Conservation (phyloP, 805 yeast species). For the Clavispora asparagi region DNA sequence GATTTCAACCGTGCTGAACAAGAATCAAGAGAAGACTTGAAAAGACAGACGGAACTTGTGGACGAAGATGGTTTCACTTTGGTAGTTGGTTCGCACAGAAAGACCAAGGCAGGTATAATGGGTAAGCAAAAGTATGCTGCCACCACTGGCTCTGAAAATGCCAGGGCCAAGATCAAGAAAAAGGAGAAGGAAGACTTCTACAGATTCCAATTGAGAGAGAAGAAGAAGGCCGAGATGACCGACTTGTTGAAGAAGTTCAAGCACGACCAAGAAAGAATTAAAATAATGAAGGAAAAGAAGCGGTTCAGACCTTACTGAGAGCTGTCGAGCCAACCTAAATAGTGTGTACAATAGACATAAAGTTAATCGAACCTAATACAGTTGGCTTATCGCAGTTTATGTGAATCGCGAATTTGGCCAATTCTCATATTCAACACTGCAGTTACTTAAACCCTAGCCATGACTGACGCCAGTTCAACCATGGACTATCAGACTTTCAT, state of each 20-base stretch:
- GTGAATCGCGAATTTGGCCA: neutral
- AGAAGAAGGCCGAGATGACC: slow-evolving; percentile 88
- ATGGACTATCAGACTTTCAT: neutral
- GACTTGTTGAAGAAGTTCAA: slow-evolving; percentile 78
- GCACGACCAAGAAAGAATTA: slow-evolving; percentile 83
- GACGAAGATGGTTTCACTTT: slow-evolving; percentile 94
- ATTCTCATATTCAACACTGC: neutral
- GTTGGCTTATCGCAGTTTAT: neutral
- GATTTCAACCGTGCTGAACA: slow-evolving; percentile 70
- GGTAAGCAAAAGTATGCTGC: slow-evolving; percentile 46
- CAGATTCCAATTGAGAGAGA: slow-evolving; percentile 91
- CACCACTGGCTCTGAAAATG: slow-evolving; percentile 31
- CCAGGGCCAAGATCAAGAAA: slow-evolving; percentile 52
- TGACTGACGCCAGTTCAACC: neutral
- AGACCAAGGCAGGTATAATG: slow-evolving; percentile 67
- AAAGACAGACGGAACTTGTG: slow-evolving; percentile 54
- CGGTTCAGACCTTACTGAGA: slow-evolving; percentile 75
- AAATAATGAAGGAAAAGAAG: slow-evolving; percentile 71
- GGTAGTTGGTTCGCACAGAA: slow-evolving; percentile 83
- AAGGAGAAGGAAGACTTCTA: slow-evolving; percentile 88
- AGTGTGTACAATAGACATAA: neutral
- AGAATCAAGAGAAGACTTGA: slow-evolving; percentile 50
- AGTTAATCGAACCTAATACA: neutral
- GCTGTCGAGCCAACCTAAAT: neutral
- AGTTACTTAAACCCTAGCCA: neutral